These are phyloP conservation scores for Ophiostoma populinum DNA, from an alignment of 2,329 filamentous ascomycete genomes.

Conservation along the genomic window DNA sequence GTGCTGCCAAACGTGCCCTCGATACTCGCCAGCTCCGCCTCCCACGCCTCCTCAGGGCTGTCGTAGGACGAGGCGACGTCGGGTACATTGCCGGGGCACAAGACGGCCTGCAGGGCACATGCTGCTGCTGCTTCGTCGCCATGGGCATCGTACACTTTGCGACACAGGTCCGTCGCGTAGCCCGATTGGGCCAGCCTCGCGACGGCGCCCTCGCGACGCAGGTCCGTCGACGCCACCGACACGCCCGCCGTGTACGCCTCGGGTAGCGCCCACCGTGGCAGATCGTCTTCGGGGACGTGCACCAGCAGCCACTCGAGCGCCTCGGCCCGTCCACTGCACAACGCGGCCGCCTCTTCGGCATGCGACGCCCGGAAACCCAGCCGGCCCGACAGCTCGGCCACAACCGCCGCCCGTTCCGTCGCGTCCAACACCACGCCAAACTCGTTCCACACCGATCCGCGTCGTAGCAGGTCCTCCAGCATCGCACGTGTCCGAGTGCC, in stretches of 20 bases:
- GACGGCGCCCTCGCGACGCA: constrained; percentile 66
- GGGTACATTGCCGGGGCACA: constrained; percentile 26
- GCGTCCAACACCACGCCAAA: constrained; percentile 49
- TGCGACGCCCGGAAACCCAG: constrained; percentile 83
- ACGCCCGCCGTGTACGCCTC: constrained; percentile 85
- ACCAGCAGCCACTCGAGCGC: constrained; percentile 91
- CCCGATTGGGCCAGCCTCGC: constrained; percentile 68
- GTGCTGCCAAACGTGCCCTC: constrained; percentile 68
- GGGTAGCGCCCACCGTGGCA: constrained; percentile 83
- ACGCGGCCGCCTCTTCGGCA: constrained; percentile 67
- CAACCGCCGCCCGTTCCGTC: constrained; percentile 37
- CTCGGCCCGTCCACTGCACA: constrained; percentile 86
- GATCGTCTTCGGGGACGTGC: constrained; percentile 89
- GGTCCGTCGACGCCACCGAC: constrained; percentile 64
- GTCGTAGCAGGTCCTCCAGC: constrained; percentile 63
- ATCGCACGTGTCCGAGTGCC: constrained; percentile 62
- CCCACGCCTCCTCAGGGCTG: constrained; percentile 52
- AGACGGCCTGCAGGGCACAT: constrained; percentile 56
- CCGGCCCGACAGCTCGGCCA: constrained; percentile 53
- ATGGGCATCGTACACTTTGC: constrained; percentile 53
- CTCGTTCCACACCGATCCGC: constrained; percentile 74
- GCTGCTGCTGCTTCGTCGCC: constrained; percentile 65
- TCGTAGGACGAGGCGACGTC: constrained; percentile 16
- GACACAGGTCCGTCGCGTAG: constrained; percentile 72
- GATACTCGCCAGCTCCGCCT: constrained; percentile 68